Percentiles rank a stretch among this genome's conserved stretches.
These are phyloP conservation scores for Wickerhamiella lipophila DNA, from an alignment of 805 yeast species.

Conservation along the genomic window DNA sequence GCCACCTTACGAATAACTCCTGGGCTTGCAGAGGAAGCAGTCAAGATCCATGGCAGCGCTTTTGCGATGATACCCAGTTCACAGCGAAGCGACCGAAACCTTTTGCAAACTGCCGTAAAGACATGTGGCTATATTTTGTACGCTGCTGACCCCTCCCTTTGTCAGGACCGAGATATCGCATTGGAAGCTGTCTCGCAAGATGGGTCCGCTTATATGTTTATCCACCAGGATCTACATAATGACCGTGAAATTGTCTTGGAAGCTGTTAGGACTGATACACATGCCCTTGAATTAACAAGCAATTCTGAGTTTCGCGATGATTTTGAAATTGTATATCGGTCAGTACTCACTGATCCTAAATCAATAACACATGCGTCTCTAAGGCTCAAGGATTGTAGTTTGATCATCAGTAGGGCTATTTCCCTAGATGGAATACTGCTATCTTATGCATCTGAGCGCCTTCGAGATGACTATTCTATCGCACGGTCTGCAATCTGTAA, in stretches of 20 bases:
- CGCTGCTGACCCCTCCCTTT: background rate
- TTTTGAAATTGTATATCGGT: background rate
- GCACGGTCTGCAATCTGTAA: background rate
- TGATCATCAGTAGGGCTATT: background rate
- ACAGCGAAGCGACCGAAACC: background rate
- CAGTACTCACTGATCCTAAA: background rate
- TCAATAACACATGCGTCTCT: background rate
- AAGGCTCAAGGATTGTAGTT: background rate
- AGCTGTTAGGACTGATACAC: background rate
- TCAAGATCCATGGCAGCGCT: conserved; percentile 1
- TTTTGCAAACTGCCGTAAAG: background rate
- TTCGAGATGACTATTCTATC: background rate
- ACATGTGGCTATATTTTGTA: background rate
- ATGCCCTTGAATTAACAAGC: background rate
- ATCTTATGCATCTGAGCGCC: background rate
- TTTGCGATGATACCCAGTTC: background rate
- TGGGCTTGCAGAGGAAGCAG: background rate
- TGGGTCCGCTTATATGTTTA: background rate
- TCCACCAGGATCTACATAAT: background rate
- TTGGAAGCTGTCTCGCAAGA: conserved; percentile 2
- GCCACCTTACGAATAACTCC: background rate
- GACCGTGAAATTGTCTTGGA: background rate
- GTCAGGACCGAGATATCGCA: background rate
- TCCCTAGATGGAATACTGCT: background rate
- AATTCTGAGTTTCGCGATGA: background rate